Base-by-base conservation (phyloP, 148 eudicot genomes). In the Limonium bicolor region DNA sequence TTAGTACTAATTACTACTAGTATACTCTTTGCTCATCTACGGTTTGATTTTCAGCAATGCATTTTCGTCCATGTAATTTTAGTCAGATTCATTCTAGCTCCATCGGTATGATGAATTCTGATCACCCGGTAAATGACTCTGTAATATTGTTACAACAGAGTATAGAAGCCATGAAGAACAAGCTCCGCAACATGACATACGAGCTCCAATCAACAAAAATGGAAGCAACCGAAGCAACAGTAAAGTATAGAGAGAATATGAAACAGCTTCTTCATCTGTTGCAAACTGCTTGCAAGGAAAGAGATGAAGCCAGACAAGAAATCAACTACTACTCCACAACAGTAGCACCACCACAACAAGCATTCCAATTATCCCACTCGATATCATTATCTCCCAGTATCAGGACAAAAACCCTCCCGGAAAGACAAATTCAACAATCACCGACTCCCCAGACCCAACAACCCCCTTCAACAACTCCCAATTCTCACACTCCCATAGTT, bases 371-470 rank as follows among this genome's bases (percentile, higher is more conserved):
- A 8, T 13, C 14, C 9, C 21, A 48, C 21, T 13, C 25, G 14
- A n/a, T 23, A 2, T 60, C 62, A 0, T 48, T 59, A 19, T 59
- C 70, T 17, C 58, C 61, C 6, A 51, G 73, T 0, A 61, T 46
- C 43, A 60, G 65, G 30, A 57, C 67, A 7, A 24, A 45, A 56
- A 56, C 48, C 14, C 40, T 50, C 49, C 36, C 8, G 16, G 36
- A 14, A 68, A 36, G 34, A 36, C 82, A 8, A 65, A 61, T 48
- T 72, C 82, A 14, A 54, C 63, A 46, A 5, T 72, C 15, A 65
- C 83, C 14, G 90, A 80, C 48, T 80, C n/a, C n/a, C n/a, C n/a
- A n/a, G n/a, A n/a, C n/a, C 90, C 3, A 68, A 62, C 67, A 78
- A 75, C 23, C 23, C 60, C 39, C 63, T 73, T 0, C 53, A 60